Evolutionary conservation across 225 moss, liverwort and hornwort genomes (phyloP).

Genomic region (Lunularia cruciata): DNA sequence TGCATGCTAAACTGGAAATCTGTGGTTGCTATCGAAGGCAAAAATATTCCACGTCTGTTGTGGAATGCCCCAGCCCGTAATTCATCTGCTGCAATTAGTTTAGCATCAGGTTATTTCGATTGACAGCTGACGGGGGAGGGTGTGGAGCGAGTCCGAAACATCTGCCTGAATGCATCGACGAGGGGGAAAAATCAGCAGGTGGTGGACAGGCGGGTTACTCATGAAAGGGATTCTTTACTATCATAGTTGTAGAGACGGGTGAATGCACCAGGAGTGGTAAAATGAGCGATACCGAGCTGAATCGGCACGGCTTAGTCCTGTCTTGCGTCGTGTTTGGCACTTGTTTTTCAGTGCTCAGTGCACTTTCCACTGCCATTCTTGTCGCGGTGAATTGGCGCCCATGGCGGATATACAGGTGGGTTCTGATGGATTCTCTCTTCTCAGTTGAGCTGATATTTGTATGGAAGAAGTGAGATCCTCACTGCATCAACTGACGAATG

Average conservation of each 20-base stretch:
- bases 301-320: conserved; percentile 68
- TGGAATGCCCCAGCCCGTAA: conserved; percentile 14
- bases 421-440: too few relatives aligned
- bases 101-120: conserved; percentile 6
- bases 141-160: conserved; percentile 11
- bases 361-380: conserved; percentile 78
- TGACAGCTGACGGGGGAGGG: conserved; percentile 7
- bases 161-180: conserved; percentile 15
- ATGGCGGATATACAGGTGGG: conserved; percentile 99
- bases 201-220: conserved; percentile 10
- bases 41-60: conserved; percentile 5
- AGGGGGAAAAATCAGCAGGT: conserved; percentile 9
- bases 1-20: conserved; percentile 29
- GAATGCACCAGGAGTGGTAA: conserved; percentile 36
- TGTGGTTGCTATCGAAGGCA: conserved; percentile 11
- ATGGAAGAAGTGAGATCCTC: too few relatives aligned
- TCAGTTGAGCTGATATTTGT: too few relatives aligned
- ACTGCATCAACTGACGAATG: too few relatives aligned
- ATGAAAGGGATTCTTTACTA: neutral
- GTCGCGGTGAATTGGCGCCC: conserved; percentile 99
- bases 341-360: conserved; percentile 79
- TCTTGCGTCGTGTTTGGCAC: conserved; percentile 81
- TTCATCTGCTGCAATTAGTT: neutral
- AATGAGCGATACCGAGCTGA: conserved; percentile 77
- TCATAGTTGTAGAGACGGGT: conserved; percentile 20